These are phyloP conservation scores for Aspergillus terreus DNA, from an alignment of 2,329 filamentous ascomycete genomes.

Conservation along the genomic window DNA sequence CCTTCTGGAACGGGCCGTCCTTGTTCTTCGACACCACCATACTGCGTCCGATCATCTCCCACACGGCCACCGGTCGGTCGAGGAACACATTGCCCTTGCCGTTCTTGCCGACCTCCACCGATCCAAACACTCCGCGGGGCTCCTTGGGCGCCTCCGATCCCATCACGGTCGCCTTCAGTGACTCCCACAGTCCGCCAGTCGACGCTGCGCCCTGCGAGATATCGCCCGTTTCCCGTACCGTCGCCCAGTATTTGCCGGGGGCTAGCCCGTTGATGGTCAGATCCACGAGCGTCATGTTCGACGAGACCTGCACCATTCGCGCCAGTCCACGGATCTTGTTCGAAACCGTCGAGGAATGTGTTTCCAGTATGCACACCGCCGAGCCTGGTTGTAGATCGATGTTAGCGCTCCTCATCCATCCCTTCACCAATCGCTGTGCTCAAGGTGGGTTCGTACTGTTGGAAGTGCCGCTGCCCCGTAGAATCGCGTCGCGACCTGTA, in stretches of 20 bases:
- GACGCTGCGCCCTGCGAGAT: constrained; percentile 79
- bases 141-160: constrained; percentile 32
- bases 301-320: constrained; percentile 86
- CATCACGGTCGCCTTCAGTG: constrained; percentile 41
- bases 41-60: constrained; percentile 93
- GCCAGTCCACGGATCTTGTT: constrained; percentile 79
- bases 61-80: constrained; percentile 78
- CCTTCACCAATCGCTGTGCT: background rate
- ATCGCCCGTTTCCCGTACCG: constrained; percentile 80
- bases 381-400: constrained; percentile 21
- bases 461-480: constrained; percentile 80
- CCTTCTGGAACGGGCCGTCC: constrained; percentile 58
- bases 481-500: constrained; percentile 89
- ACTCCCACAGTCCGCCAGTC: constrained; percentile 78
- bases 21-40: constrained; percentile 76
- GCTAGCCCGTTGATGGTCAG: constrained; percentile 78
- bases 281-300: constrained; percentile 77
- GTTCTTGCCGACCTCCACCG: constrained; percentile 68
- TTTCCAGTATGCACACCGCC: constrained; percentile 92
- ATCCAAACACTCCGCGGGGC: constrained; percentile 66
- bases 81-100: constrained; percentile 78
- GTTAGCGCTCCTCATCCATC: background rate
- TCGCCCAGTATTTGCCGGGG: constrained; percentile 78
- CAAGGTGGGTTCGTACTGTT: constrained; percentile 57
- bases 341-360: constrained; percentile 58